Base-by-base conservation (phyloP, 352 stramenopile species). In the Phytophthora ramorum region DNA sequence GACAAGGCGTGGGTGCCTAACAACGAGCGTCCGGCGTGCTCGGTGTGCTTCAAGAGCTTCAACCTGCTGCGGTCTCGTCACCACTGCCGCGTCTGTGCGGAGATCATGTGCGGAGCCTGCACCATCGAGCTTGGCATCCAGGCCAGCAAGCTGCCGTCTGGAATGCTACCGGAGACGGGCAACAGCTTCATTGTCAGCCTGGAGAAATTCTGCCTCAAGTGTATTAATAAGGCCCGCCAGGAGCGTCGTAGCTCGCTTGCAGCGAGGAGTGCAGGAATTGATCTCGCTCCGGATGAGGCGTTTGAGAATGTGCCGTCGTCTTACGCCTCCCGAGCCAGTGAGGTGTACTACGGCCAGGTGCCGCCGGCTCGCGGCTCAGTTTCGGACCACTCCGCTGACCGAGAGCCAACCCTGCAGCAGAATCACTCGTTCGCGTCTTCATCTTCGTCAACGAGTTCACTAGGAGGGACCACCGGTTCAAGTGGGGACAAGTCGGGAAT, bases 131-230 rank as follows among this genome's bases (percentile, higher is more conserved):
- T 94, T 14, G 74, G 74, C 0, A 58, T 94, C 30, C 74, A 80
- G 24, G 79, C 81, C 28, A 85, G 71, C 52, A 81, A 79, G 24
- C 63, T 93, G n/a, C 85, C 85, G 1, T 53, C 61, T 0, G 69
- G 64, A 0, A 75, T 91, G 75, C 75, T 84, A 4, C 82, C 84
- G 7, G 83, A 92, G 24, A 75, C 77, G 4, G 80, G 77, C 17
- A 76, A 57, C 57, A 79, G 68, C 41, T 66, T 75, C 48, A 81
- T 91, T 46, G 83, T 87, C 20, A 87, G 78, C 51, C 61, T 83
- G n/a, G 85, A 94, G 58, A 94, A 92, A 54, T 94, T 94, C 37
- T 94, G 85, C 51, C 74, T 91, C 62, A 85, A 87, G 69, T 94
- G 85, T 68, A 80, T 94, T 50, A 87, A 91, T 54, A 83, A 90